Base-by-base conservation (phyloP, 1,284 basidiomycete species). In the Ganoderma boninense region DNA sequence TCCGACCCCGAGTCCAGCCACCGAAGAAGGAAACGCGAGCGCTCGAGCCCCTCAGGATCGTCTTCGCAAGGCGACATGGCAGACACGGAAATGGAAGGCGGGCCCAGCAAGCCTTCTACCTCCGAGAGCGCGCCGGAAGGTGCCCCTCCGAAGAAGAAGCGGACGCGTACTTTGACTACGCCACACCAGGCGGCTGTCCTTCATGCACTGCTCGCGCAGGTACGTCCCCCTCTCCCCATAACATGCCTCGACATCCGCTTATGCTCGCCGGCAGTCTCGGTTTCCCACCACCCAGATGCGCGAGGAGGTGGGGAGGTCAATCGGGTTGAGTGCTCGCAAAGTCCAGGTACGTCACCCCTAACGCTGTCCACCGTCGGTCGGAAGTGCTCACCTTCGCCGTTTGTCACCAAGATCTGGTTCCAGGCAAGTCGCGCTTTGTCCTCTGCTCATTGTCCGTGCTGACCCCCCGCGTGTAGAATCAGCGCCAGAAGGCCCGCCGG, bases 211-310 rank as follows among this genome's bases (percentile, higher is more conserved):
- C 86, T 95, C 29, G 91, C 93, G 61, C 90, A 95, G 88, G 93
- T 95, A 81, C 56, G 69, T 62, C 64, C 62, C 66, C 62, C 59
- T 42, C n/a, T 23, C 38, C 40, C 38, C 38, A 10, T 10, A 26
- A 43, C 23, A 23, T 40, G 23, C 43, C 43, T 14, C 40, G n/a
- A 42, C 42, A 6, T 1, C 14, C 10, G 13, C 61, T 65, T 23
- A 65, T 61, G 60, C 29, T n/a, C 57, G 29, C 18, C 46, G 26
- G 46, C 69, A 95, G 94, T 95, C 94, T 63, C 92, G 93, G 43
- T 95, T 95, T 80, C 94, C 94, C 2, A 93, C 93, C 4, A 95
- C 94, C 2, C 90, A 92, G 23, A 90, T 93, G 87, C 88, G 94
- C 65, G 94, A 95, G 81, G 92, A 95, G 75, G 92, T 95, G 43